Evolutionary conservation across 768 basidiomycete genomes (phyloP).

Genomic region (Gautieria morchelliformis): DNA sequence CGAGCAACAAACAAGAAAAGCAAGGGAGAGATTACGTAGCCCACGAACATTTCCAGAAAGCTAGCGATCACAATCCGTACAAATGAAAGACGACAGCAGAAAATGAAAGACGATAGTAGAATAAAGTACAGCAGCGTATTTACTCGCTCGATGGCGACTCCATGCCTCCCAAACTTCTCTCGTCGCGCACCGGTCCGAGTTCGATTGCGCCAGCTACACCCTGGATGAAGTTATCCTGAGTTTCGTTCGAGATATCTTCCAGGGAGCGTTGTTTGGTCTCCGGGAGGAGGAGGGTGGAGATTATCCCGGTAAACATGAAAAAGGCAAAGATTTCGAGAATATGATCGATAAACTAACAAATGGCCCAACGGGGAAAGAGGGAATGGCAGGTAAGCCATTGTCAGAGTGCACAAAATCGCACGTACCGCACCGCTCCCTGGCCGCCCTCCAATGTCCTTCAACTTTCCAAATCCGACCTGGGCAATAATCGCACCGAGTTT

Average conservation of each 20-base stretch:
- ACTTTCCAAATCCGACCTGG: slow-evolving; percentile 63
- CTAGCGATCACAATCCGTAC: too few species aligned
- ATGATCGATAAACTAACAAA: slow-evolving; percentile 23
- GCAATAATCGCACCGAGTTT: slow-evolving; percentile 79
- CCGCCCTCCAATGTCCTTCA: slow-evolving; percentile 60
- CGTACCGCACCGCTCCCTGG: slow-evolving; percentile 10
- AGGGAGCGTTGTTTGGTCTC: slow-evolving; percentile 64
- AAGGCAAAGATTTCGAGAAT: slow-evolving; percentile 68
- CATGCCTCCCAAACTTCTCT: too few species aligned
- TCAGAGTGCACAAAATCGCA: slow-evolving; percentile 12
- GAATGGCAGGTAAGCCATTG: background rate
- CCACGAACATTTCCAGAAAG: too few species aligned
- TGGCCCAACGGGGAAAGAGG: background rate
- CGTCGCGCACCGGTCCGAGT: too few species aligned
- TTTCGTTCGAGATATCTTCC: slow-evolving; percentile 71
- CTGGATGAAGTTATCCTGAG: slow-evolving; percentile 49
- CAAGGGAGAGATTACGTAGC: too few species aligned
- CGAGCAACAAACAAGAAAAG: too few species aligned
- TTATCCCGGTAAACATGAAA: slow-evolving; percentile 80
- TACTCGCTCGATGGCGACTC: too few species aligned
- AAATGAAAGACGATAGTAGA: too few species aligned
- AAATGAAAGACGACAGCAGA: too few species aligned
- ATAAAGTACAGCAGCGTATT: too few species aligned
- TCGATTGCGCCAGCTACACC: slow-evolving; percentile 1
- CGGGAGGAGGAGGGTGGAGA: slow-evolving; percentile 70